Evolutionary conservation across 768 basidiomycete genomes (phyloP).

Genomic region (Suillus discolor): DNA sequence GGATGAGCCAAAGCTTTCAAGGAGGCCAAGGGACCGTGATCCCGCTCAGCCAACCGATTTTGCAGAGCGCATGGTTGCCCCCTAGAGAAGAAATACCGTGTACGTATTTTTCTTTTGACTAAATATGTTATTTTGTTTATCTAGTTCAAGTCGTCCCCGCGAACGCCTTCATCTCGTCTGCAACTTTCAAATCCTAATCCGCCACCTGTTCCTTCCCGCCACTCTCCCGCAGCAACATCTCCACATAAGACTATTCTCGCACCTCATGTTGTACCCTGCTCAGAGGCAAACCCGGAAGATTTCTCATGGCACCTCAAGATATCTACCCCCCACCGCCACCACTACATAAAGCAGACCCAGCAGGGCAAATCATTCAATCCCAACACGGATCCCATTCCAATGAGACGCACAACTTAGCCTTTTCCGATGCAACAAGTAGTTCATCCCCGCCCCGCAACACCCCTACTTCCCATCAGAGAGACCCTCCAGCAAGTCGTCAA

Average conservation of each 20-base stretch:
- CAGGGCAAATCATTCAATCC: slow-evolving; percentile 65
- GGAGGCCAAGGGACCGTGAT: slow-evolving; percentile 48
- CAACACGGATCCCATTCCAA: slow-evolving; percentile 64
- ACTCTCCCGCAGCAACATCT: slow-evolving; percentile 20
- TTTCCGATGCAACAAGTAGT: slow-evolving; percentile 58
- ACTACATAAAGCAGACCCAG: slow-evolving; percentile 36
- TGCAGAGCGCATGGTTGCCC: slow-evolving; percentile 63
- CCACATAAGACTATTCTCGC: slow-evolving; percentile 39
- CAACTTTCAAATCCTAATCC: slow-evolving; percentile 29
- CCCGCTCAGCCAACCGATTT: slow-evolving; percentile 47
- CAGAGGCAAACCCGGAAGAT: slow-evolving; percentile 68
- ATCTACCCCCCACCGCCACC: slow-evolving; percentile 46
- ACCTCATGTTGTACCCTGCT: slow-evolving; percentile 38
- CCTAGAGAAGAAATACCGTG: slow-evolving; percentile 67
- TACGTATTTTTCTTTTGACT: slow-evolving; percentile 32
- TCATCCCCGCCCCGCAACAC: slow-evolving; percentile 43
- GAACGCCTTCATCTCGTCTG: slow-evolving; percentile 41
- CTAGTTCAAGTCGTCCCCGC: slow-evolving; percentile 46
- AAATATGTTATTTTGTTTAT: slow-evolving; percentile 3
- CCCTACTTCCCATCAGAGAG: slow-evolving; percentile 40
- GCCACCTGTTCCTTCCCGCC: slow-evolving; percentile 30
- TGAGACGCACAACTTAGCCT: slow-evolving; percentile 62
- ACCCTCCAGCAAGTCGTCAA: slow-evolving; percentile 42
- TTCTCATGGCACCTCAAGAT: slow-evolving; percentile 74
- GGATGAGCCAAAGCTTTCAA: slow-evolving; percentile 36